Evolutionary conservation across 192 early-diverging fungal genomes (phyloP).

Genomic region (Dissophora ornata): DNA sequence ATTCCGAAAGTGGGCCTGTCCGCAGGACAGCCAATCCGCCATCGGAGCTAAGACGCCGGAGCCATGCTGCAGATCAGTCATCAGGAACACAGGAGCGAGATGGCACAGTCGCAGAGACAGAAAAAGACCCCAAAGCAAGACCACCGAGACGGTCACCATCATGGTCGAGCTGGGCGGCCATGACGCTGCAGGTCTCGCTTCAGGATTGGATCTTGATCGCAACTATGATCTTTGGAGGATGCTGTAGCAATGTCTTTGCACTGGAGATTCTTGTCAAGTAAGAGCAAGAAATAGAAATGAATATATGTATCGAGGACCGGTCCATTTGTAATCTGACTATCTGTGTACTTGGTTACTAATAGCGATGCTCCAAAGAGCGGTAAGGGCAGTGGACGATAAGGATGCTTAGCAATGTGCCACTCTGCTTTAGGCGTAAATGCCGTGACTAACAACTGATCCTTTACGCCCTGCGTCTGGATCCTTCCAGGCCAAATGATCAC

Average conservation of each 20-base stretch:
- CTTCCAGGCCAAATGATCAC: conserved; percentile 81
- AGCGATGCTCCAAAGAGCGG: conserved; percentile 70
- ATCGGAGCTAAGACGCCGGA: neutral
- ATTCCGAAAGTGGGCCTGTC: neutral
- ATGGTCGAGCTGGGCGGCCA: conserved; percentile 19
- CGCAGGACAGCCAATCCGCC: neutral
- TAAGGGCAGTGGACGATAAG: conserved; percentile 59
- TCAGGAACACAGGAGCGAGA: neutral
- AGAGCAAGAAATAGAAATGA: conserved; percentile 16
- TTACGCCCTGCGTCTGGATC: neutral
- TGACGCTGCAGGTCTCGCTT: conserved; percentile 32
- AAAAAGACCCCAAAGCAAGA: neutral
- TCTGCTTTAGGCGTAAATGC: too few species aligned
- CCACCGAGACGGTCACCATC: conserved; percentile 1
- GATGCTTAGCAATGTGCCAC: too few species aligned
- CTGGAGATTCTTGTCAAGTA: conserved; percentile 82
- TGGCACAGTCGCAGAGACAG: neutral
- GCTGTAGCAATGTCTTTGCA: conserved; percentile 89
- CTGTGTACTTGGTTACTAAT: neutral
- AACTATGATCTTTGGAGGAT: conserved; percentile 86
- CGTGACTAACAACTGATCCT: neutral
- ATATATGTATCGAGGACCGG: neutral
- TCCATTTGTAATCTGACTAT: neutral
- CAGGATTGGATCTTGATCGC: conserved; percentile 65
- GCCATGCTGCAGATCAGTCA: neutral